phyloP scores from a whole-genome alignment of 1,284 basidiomycete species.

The Wallemia ichthyophaga region DNA sequence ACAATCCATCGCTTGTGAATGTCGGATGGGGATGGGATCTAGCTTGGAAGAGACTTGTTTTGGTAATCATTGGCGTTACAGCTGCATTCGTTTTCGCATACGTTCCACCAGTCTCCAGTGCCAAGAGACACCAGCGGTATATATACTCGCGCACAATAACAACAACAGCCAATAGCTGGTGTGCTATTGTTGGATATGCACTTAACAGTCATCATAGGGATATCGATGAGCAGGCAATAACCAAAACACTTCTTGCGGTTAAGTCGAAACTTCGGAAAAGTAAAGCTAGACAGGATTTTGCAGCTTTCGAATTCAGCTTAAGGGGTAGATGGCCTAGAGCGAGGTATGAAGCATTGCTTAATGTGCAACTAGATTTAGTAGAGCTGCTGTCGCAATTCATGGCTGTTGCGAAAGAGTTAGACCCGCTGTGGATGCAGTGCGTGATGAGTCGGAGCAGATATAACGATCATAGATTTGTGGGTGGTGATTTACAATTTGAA shows the following conservation, averaged over 20 bases:
- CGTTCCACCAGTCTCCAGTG: not conserved
- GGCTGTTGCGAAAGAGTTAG: not conserved
- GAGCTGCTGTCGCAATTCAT: not conserved
- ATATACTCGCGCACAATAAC: not conserved
- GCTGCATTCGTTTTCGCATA: slow-evolving; percentile 1
- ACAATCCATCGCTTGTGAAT: not conserved
- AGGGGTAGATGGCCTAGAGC: not conserved
- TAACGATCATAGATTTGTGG: not conserved
- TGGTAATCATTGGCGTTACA: not conserved
- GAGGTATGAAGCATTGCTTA: not conserved
- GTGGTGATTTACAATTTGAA: not conserved
- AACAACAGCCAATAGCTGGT: not conserved
- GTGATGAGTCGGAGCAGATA: not conserved
- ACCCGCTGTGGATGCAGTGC: not conserved
- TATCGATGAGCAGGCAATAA: not conserved
- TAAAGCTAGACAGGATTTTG: slow-evolving; percentile 1
- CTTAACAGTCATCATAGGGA: not conserved
- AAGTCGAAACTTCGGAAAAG: not conserved
- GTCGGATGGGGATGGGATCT: not conserved
- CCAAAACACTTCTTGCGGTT: not conserved
- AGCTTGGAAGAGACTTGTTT: not conserved
- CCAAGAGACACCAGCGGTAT: not conserved
- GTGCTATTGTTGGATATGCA: not conserved
- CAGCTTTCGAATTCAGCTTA: not conserved
- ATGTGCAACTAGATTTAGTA: not conserved